Evolutionary conservation across 805 yeast species (phyloP).

Genomic region (Wickerhamiella lipophila): DNA sequence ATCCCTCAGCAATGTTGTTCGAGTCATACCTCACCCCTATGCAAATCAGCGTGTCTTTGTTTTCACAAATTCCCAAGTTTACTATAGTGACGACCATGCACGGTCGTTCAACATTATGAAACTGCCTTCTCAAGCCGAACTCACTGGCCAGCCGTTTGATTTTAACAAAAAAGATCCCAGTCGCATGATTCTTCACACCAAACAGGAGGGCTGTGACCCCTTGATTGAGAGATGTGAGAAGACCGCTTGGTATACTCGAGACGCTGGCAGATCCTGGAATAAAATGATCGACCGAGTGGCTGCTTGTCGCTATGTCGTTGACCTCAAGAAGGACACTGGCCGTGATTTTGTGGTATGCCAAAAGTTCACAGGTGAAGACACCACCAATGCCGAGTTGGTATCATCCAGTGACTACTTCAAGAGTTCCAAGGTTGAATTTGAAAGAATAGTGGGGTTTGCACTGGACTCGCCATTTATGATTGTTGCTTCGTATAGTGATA

Average conservation of each 20-base stretch:
- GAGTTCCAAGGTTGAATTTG: constrained; percentile 32
- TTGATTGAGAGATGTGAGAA: constrained; percentile 39
- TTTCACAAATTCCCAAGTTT: constrained; percentile 39
- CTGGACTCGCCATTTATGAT: constrained; percentile 57
- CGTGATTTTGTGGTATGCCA: constrained; percentile 56
- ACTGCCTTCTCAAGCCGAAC: constrained; percentile 41
- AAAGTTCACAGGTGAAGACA: constrained; percentile 17
- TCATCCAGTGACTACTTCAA: constrained; percentile 46
- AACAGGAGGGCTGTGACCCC: constrained; percentile 40
- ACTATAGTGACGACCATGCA: constrained; percentile 58
- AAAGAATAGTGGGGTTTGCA: constrained; percentile 60
- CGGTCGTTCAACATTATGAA: constrained; percentile 35
- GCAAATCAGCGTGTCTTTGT: constrained; percentile 45
- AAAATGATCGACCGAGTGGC: constrained; percentile 41
- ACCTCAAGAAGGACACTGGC: constrained; percentile 35
- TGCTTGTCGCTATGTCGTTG: constrained; percentile 57
- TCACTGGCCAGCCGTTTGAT: constrained; percentile 33
- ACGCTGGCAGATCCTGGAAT: constrained; percentile 55
- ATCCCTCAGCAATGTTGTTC: constrained; percentile 34
- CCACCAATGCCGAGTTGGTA: constrained; percentile 23
- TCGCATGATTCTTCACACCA: constrained; percentile 60
- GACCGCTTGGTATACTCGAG: constrained; percentile 47
- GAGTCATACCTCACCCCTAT: constrained; percentile 50
- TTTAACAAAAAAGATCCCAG: constrained; percentile 49
- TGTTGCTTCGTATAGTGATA: constrained; percentile 45